Evolutionary conservation across 2,329 filamentous ascomycete species (phyloP).

Genomic region (Chaetomium globosum): DNA sequence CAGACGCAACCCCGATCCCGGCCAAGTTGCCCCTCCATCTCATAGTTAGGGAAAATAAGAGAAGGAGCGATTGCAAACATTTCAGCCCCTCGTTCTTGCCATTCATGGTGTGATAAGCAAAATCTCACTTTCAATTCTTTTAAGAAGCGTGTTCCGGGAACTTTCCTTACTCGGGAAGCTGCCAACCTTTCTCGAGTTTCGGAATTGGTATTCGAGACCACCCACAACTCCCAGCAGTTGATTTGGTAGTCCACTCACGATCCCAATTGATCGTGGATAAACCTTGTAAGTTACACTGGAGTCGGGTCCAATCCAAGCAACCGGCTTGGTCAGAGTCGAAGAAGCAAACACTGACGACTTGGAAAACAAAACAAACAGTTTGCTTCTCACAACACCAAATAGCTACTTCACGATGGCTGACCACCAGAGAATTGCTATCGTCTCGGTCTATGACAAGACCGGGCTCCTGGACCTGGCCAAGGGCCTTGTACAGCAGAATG

Average conservation of each 20-base stretch:
- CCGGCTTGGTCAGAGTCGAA: not conserved
- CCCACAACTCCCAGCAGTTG: not conserved
- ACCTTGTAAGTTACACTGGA: slow-evolving; percentile 11
- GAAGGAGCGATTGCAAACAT: slow-evolving; percentile 16
- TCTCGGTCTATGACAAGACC: slow-evolving; percentile 99
- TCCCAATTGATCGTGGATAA: slow-evolving; percentile 1
- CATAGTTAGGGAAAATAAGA: slow-evolving; percentile 13
- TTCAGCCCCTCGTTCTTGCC: slow-evolving; percentile 26
- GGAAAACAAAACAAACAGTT: slow-evolving; percentile 10
- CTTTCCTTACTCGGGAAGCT: not conserved
- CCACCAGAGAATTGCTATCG: slow-evolving; percentile 73
- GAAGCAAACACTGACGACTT: slow-evolving; percentile 19
- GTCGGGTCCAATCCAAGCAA: slow-evolving; percentile 11
- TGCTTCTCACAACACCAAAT: slow-evolving; percentile 25
- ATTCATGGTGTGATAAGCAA: slow-evolving; percentile 10
- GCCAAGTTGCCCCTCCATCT: slow-evolving; percentile 22
- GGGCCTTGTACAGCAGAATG: slow-evolving; percentile 83
- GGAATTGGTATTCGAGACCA: not conserved
- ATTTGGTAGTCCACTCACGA: slow-evolving; percentile 2
- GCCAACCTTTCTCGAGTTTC: not conserved
- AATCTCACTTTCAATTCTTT: not conserved
- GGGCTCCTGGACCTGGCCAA: slow-evolving; percentile 90
- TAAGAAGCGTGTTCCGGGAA: not conserved
- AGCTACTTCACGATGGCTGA: slow-evolving; percentile 40
- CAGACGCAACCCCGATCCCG: slow-evolving; percentile 25